Percentiles rank a stretch among this genome's conserved stretches.
Conservation (phyloP, 768 basidiomycete species). For the Exidia glandulosa region DNA sequence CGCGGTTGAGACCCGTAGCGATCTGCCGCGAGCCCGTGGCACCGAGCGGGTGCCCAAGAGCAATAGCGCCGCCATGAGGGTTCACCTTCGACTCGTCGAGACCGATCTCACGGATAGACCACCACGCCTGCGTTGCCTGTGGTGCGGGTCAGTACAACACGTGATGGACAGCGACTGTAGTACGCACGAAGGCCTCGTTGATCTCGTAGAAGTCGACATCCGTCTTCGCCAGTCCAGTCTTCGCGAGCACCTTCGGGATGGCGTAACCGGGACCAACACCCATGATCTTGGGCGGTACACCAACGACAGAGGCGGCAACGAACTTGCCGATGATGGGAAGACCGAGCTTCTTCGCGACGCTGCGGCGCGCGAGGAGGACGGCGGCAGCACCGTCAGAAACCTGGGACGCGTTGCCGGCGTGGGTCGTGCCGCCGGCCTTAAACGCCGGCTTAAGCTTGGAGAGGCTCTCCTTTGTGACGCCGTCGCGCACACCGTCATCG, state of each 20-base stretch:
- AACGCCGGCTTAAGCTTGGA: slow-evolving; percentile 83
- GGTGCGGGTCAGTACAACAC: not conserved
- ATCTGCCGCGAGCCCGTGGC: slow-evolving; percentile 78
- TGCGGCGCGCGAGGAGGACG: slow-evolving; percentile 71
- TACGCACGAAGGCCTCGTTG: slow-evolving; percentile 88
- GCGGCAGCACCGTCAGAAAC: slow-evolving; percentile 90
- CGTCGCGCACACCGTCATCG: slow-evolving; percentile 82
- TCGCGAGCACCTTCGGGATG: slow-evolving; percentile 61
- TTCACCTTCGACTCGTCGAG: slow-evolving; percentile 76
- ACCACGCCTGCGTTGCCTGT: slow-evolving; percentile 55
- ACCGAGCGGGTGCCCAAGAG: slow-evolving; percentile 80
- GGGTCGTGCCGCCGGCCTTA: slow-evolving; percentile 59
- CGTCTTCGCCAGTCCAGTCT: slow-evolving; percentile 47
- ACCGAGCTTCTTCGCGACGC: slow-evolving; percentile 67
- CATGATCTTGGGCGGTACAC: slow-evolving; percentile 83
- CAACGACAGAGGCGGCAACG: slow-evolving; percentile 54
- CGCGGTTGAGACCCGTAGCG: slow-evolving; percentile 72
- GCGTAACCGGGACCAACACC: slow-evolving; percentile 86
- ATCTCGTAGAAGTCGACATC: slow-evolving; percentile 90
- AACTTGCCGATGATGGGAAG: slow-evolving; percentile 86
- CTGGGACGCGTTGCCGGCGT: slow-evolving; percentile 74
- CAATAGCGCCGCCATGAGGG: slow-evolving; percentile 79
- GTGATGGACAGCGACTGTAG: slow-evolving; percentile 36
- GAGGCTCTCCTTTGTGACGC: slow-evolving; percentile 69
- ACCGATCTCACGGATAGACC: slow-evolving; percentile 54